phyloP scores from a whole-genome alignment of 2,329 filamentous ascomycete species.

The Pseudogymnoascus sp. region DNA sequence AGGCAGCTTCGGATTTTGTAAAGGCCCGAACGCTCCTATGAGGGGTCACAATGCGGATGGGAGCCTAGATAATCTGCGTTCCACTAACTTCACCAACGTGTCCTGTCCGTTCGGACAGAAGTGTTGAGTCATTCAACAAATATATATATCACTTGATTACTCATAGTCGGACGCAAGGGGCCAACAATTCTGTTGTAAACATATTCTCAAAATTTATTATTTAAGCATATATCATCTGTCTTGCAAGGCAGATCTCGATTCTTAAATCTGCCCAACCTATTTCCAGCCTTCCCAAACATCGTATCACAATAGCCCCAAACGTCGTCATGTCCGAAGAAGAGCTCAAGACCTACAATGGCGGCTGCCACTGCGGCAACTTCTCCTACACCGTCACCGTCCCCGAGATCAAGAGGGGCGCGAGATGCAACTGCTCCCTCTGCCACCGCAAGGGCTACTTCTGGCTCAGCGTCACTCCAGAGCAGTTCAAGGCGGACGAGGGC shows the following conservation, averaged over 20 bases:
- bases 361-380: conserved; percentile 5
- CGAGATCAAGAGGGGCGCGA: background rate
- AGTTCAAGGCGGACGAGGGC: background rate
- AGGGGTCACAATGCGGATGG: background rate
- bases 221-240: background rate
- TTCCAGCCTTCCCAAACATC: background rate
- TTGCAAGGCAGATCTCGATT: background rate
- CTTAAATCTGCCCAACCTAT: background rate
- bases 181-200: background rate
- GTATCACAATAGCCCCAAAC: background rate
- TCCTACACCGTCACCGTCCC: background rate
- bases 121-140: background rate
- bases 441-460: conserved; percentile 2
- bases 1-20: background rate
- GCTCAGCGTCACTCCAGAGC: background rate
- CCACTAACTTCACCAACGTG: background rate
- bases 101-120: background rate
- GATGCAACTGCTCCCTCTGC: conserved; percentile 4
- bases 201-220: background rate
- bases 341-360: background rate
- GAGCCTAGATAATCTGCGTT: background rate
- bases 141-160: background rate
- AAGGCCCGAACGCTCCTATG: background rate
- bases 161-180: background rate
- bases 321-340: background rate